phyloP scores from a whole-genome alignment of 129 eudicot genomes.

The Flaveria sonorensis region DNA sequence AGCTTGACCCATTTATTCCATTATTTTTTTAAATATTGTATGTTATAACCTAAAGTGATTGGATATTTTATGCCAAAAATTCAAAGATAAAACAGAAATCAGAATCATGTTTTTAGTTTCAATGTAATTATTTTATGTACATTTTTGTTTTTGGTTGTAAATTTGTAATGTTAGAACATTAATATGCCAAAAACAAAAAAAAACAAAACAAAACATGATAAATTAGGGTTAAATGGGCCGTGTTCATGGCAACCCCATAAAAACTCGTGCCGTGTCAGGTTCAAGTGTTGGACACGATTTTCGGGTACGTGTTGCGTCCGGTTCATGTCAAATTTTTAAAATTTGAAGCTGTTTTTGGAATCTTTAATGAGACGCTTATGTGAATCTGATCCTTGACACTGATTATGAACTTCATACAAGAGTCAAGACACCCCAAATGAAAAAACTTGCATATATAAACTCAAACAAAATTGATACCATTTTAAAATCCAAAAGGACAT shows the following conservation, averaged over 20 bases:
- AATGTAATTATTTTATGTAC: not conserved
- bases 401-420: not conserved
- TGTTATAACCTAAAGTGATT: not conserved
- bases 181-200: not conserved
- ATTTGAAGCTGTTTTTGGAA: not conserved
- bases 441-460: not conserved
- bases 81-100: not conserved
- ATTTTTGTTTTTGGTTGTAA: not conserved
- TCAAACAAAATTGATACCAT: not conserved
- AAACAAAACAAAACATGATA: not conserved
- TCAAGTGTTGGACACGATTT: not conserved
- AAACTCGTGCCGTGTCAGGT: not conserved
- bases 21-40: not conserved
- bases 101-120: not conserved
- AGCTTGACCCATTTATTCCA: not conserved
- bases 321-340: not conserved
- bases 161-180: not conserved
- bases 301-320: not conserved
- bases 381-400: constrained; percentile 11
- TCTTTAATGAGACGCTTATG: no score
- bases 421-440: not conserved
- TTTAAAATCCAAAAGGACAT: not conserved
- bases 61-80: not conserved
- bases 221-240: not conserved
- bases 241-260: not conserved